phyloP scores from a whole-genome alignment of 257 asterid species.

The Solanum acaule region DNA sequence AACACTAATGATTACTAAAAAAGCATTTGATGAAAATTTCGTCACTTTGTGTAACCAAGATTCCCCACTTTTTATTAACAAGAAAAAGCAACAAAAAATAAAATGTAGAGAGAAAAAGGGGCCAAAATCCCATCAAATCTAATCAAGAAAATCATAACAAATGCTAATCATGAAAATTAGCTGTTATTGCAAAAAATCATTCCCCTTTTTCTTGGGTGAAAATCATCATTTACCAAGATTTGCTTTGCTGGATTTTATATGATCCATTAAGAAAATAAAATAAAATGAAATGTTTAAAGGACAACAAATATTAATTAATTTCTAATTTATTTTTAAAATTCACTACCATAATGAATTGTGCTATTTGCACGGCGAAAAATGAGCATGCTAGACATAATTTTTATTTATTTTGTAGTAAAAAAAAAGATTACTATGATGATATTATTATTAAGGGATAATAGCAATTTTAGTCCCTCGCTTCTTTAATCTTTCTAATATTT shows the following conservation, averaged over 20 bases:
- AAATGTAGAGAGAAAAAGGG: neutral
- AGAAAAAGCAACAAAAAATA: neutral
- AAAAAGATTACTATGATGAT: neutral
- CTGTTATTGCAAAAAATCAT: neutral
- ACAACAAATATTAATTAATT: neutral
- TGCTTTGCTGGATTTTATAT: neutral
- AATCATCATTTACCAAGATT: neutral
- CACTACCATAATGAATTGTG: neutral
- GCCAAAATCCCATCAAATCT: neutral
- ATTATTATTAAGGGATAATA: neutral
- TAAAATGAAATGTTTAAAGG: neutral
- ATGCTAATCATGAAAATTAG: neutral
- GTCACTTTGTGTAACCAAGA: neutral
- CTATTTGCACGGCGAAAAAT: neutral
- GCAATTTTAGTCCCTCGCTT: neutral
- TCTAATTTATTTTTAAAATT: neutral
- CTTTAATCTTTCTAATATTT: no score
- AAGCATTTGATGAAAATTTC: neutral
- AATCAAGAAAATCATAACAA: conserved; percentile 1
- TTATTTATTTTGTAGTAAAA: neutral
- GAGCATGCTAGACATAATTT: neutral
- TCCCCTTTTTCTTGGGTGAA: neutral
- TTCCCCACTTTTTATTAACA: neutral
- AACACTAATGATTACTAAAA: neutral
- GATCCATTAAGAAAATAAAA: neutral